Conservation (phyloP, 2,329 filamentous ascomycete genomes). For the Alternaria alternata region DNA sequence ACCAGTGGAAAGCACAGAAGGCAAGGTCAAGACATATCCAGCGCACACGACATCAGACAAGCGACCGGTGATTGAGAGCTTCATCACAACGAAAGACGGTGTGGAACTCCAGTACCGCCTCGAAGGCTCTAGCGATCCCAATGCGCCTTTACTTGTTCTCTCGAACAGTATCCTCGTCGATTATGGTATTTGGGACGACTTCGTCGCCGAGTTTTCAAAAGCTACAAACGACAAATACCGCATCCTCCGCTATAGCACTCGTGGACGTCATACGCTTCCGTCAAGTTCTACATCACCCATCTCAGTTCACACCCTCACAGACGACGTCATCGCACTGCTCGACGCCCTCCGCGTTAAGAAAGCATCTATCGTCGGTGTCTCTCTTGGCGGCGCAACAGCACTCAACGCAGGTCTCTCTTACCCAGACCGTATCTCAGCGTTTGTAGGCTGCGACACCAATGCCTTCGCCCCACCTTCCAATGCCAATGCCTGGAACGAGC, state of each 20-base stretch:
- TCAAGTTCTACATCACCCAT: constrained; percentile 53
- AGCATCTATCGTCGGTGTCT: constrained; percentile 76
- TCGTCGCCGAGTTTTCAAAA: constrained; percentile 68
- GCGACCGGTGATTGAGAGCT: constrained; percentile 68
- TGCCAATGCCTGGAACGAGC: constrained; percentile 79
- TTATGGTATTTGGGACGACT: constrained; percentile 80
- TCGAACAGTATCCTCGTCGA: constrained; percentile 83
- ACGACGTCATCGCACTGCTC: constrained; percentile 72
- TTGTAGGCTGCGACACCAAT: constrained; percentile 83
- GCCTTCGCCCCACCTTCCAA: constrained; percentile 75
- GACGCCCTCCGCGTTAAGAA: constrained; percentile 72
- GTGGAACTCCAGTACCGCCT: constrained; percentile 76
- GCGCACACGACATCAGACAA: constrained; percentile 39
- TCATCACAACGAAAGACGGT: constrained; percentile 72
- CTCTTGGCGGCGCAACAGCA: constrained; percentile 80
- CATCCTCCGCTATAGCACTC: constrained; percentile 78
- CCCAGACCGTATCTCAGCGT: constrained; percentile 65
- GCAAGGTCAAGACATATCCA: constrained; percentile 64
- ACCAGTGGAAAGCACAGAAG: constrained; percentile 62
- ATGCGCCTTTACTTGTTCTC: constrained; percentile 77
- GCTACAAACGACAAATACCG: constrained; percentile 69
- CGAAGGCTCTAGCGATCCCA: constrained; percentile 72
- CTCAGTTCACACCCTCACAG: constrained; percentile 70
- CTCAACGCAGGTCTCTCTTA: constrained; percentile 75
- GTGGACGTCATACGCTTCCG: constrained; percentile 68